Base-by-base conservation (phyloP, 129 eudicot species). In the Escallonia rubra region DNA sequence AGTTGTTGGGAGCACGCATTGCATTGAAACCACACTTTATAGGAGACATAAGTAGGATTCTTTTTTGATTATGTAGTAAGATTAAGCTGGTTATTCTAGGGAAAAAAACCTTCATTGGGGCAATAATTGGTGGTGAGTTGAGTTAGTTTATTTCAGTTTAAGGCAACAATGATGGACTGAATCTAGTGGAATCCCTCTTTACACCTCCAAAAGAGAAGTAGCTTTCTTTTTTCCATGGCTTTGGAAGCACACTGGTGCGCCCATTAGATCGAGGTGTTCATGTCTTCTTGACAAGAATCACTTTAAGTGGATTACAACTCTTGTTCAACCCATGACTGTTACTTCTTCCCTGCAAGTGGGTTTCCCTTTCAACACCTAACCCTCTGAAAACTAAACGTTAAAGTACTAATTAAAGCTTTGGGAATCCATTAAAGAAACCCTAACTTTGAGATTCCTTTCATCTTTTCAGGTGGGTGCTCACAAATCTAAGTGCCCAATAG, bases 271-370 rank as follows among this genome's bases (percentile, higher is more conserved):
- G n/a, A n/a, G n/a, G 64, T 57, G 46, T 23, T 49, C 41, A 78
- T 81, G 87, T 81, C 82, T 72, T 73, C 68, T 85, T 69, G 77
- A 72, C 78, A 75, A 76, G 78, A 74, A 66, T 55, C 76, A 67
- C 77, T 75, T 72, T 55, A 72, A 81, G 90, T 85, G 91, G 91
- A 76, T 46, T 85, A 85, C 91, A 81, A 78, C 82, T 63, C 84
- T 79, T 71, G 61, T 62, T 74, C 86, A 77, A 80, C 82, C 60
- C 76, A 50, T 62, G 64, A 48, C 55, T 67, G 64, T 63, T 73
- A 47, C 65, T 61, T 59, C 42, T 42, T 60, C 53, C 65, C 50
- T 49, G 3, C 39, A 85, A 80, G 90, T 84, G 86, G 90, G 80
- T 69, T 78, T 81, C 84, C 73, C 82, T 85, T 72, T 85, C 87